Percentiles rank a stretch among this genome's conserved stretches.
Conservation (phyloP, 805 yeast species). For the Ogataea nonfermentans region DNA sequence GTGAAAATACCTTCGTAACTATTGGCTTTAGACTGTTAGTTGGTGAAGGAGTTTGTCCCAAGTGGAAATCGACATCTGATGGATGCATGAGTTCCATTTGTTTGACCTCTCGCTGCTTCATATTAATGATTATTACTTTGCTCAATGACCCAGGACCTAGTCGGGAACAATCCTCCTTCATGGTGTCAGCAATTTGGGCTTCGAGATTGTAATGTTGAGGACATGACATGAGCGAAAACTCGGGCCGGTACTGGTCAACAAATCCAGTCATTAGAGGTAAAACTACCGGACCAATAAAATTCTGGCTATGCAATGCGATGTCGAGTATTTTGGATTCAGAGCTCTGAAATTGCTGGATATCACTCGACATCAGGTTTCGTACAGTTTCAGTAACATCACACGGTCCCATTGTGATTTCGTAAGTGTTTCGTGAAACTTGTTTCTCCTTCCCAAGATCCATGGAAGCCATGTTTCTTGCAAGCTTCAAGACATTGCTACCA, state of each 20-base stretch:
- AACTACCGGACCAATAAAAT: conserved; percentile 1
- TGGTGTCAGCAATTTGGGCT: conserved; percentile 40
- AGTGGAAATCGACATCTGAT: background rate
- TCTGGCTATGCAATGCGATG: background rate
- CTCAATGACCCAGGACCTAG: conserved; percentile 20
- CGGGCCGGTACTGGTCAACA: conserved; percentile 51
- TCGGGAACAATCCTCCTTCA: conserved; percentile 45
- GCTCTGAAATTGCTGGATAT: background rate
- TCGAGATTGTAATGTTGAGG: conserved; percentile 46
- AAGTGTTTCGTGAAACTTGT: background rate
- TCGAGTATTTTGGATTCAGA: conserved; percentile 1
- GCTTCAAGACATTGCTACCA: conserved; percentile 8
- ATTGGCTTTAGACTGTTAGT: conserved; percentile 9
- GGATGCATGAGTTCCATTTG: conserved; percentile 20
- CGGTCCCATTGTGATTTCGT: background rate
- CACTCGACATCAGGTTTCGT: conserved; percentile 1
- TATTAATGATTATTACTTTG: conserved; percentile 24
- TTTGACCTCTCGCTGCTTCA: conserved; percentile 30
- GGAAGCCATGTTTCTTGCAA: conserved; percentile 9
- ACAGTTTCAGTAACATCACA: background rate
- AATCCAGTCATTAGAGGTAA: conserved; percentile 37
- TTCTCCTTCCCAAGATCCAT: conserved; percentile 9
- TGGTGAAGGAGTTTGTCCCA: background rate
- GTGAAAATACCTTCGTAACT: conserved; percentile 17
- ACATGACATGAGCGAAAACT: conserved; percentile 50